Base-by-base conservation (phyloP, 1,139 yeast species). In the Trichomonascaceae sp. region DNA sequence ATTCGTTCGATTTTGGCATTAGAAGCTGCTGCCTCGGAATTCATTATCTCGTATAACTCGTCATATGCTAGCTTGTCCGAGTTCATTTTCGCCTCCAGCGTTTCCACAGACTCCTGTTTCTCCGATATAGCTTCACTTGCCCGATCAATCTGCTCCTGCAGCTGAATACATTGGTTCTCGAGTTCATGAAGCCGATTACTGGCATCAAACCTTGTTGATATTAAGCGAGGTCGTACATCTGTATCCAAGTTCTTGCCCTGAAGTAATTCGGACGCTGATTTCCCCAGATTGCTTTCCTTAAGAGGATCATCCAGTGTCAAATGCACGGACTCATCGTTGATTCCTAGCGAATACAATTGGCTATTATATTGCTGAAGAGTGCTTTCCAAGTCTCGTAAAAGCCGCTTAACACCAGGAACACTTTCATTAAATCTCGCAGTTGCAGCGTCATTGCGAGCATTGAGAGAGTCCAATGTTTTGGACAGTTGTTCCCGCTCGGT, bases 1-100 rank as follows among this genome's bases (percentile, higher is more conserved):
- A 83, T 69, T 62, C 79, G 79, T 64, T 85, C 91, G 51, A 84
- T 80, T 64, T 86, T 89, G 20, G 84, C 78, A 53, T 81, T 78
- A 56, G 82, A 78, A 36, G 80, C 72, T 44, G 80, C 74, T 32
- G 80, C 72, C 59, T 83, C 82, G 57, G 80, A 74, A 53, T 77
- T 74, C 79, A 81, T 79, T 45, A 80, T 74, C 58, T 82, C 83
- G 64, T 78, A 76, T 18, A 81, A 73, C 53, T 82, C 83, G 53
- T 84, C 87, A 59, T 80, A 81, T 32, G 77, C 76, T 41, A 78
- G 72, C 61, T 83, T 82, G 38, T 75, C 71, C 20, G 80, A 76
- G 6, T 81, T 74, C 50, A 85, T 72, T 57, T 75, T 76, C 12
- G 84, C 80, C 60, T 84, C 85, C 44, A 85, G 68, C 1, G 77